A percentile compares a stretch with the other conserved stretches of the same genome.
Evolutionary conservation across 306 rosid genomes (phyloP).

Genomic region (Malus sylvestris): DNA sequence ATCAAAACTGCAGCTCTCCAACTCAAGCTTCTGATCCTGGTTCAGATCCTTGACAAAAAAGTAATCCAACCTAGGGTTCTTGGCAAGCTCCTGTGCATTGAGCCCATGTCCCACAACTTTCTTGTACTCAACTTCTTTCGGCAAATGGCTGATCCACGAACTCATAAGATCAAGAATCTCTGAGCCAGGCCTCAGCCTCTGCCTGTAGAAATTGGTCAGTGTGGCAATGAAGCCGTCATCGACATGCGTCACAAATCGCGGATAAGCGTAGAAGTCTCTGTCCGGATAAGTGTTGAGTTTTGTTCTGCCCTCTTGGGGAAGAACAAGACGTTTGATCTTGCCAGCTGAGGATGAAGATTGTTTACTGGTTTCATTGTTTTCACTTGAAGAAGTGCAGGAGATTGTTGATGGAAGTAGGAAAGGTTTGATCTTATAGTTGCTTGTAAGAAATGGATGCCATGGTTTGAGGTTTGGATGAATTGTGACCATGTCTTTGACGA

Average conservation of each 20-base stretch:
- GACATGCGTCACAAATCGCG: conserved; percentile 75
- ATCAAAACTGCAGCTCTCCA: conserved; percentile 51
- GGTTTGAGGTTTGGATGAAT: conserved; percentile 23
- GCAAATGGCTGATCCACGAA: conserved; percentile 86
- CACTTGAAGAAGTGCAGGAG: conserved; percentile 27
- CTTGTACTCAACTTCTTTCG: conserved; percentile 44
- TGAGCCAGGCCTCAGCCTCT: conserved; percentile 39
- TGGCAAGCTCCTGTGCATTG: conserved; percentile 76
- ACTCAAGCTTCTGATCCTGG: conserved; percentile 53
- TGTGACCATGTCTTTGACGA: conserved; percentile 11
- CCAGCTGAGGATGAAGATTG: conserved; percentile 33
- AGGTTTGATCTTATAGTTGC: conserved; percentile 8
- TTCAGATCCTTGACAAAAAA: conserved; percentile 80
- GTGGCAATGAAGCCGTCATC: conserved; percentile 68
- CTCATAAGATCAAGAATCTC: conserved; percentile 83
- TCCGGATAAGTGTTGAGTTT: conserved; percentile 55
- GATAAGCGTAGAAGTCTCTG: conserved; percentile 62
- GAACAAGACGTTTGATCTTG: conserved; percentile 54
- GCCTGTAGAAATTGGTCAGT: conserved; percentile 53
- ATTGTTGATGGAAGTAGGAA: conserved; percentile 20
- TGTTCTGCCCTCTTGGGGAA: conserved; percentile 54
- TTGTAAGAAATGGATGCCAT: conserved; percentile 15
- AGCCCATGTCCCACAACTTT: conserved; percentile 84
- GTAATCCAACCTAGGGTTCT: conserved; percentile 55
- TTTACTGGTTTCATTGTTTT: conserved; percentile 25